These are phyloP conservation scores for Diaporthe humulicola DNA, from an alignment of 2,329 filamentous ascomycete species.

Conservation along the genomic window DNA sequence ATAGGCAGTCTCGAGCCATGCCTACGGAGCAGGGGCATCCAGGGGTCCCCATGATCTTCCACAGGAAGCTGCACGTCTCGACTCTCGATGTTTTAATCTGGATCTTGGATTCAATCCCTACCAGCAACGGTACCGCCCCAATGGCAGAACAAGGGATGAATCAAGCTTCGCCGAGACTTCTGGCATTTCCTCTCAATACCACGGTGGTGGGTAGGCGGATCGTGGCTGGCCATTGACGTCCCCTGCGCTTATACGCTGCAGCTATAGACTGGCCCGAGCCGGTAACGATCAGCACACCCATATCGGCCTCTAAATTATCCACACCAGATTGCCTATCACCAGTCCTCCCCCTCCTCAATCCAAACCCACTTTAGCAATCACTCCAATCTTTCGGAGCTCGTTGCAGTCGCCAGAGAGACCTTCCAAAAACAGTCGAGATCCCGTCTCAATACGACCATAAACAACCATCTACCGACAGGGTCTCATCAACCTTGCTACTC, in stretches of 20 bases:
- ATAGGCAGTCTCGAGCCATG: background rate
- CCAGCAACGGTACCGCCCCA: background rate
- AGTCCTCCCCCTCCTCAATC: background rate
- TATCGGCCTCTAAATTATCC: slow-evolving; percentile 23
- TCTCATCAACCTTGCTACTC: slow-evolving; percentile 1
- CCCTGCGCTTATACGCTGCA: slow-evolving; percentile 4
- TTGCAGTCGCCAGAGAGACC: slow-evolving; percentile 13
- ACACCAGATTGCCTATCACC: slow-evolving; percentile 25
- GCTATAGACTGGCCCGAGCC: slow-evolving; percentile 2
- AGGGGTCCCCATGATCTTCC: background rate
- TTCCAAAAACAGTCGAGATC: slow-evolving; percentile 28
- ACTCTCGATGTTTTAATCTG: background rate
- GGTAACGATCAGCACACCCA: slow-evolving; percentile 25
- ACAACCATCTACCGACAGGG: slow-evolving; percentile 6
- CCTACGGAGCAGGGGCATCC: background rate
- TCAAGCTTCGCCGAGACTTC: slow-evolving; percentile 29
- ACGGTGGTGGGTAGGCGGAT: background rate
- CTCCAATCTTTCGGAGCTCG: background rate
- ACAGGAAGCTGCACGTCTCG: background rate
- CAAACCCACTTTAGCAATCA: background rate
- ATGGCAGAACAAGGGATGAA: background rate
- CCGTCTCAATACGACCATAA: slow-evolving; percentile 16
- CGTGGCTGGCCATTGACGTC: background rate
- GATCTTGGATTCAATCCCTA: background rate
- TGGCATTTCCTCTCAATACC: slow-evolving; percentile 10